Percentiles rank a stretch among this genome's conserved stretches.
phyloP scores from a whole-genome alignment of 495 filamentous ascomycete genomes.

The Xylaria sp. region DNA sequence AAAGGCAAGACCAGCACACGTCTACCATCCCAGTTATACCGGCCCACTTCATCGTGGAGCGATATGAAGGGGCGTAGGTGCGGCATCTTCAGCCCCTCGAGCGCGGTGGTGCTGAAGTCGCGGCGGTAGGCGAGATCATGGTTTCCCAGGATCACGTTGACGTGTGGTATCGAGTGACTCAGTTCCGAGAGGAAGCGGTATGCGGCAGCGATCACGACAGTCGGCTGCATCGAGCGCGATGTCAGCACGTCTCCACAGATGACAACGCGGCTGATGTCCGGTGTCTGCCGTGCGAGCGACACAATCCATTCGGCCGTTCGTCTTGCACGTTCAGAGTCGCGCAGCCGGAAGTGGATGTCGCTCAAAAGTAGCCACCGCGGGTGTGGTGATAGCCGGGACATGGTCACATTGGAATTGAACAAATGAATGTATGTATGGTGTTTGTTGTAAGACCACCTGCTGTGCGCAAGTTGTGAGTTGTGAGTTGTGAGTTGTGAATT shows the following conservation, averaged over 20 bases:
- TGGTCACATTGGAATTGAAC: background rate
- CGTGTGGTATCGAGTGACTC: conserved; percentile 38
- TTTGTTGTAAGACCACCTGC: background rate
- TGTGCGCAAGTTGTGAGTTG: too few relatives aligned
- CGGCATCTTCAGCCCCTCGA: conserved; percentile 42
- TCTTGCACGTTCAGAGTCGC: conserved; percentile 37
- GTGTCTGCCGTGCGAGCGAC: conserved; percentile 27
- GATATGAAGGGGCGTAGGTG: conserved; percentile 37
- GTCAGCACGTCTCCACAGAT: conserved; percentile 45
- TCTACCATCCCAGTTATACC: conserved; percentile 40
- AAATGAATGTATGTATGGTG: background rate
- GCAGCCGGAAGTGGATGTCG: conserved; percentile 44
- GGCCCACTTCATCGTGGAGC: conserved; percentile 35
- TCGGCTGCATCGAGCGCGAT: conserved; percentile 41
- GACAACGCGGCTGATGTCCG: conserved; percentile 38
- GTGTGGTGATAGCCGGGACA: conserved; percentile 1
- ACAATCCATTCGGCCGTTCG: conserved; percentile 44
- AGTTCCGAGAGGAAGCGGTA: conserved; percentile 41
- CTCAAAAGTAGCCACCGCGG: conserved; percentile 42
- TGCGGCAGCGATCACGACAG: conserved; percentile 42
- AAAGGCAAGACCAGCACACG: conserved; percentile 41
- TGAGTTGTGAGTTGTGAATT: too few relatives aligned
- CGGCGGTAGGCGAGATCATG: conserved; percentile 46
- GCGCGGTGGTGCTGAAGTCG: conserved; percentile 40
- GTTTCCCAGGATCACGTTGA: conserved; percentile 45